A percentile compares a stretch with the other conserved stretches of the same genome.
phyloP scores from a whole-genome alignment of 108 stramenopile species.

The Nannochloropsis gaditana region DNA sequence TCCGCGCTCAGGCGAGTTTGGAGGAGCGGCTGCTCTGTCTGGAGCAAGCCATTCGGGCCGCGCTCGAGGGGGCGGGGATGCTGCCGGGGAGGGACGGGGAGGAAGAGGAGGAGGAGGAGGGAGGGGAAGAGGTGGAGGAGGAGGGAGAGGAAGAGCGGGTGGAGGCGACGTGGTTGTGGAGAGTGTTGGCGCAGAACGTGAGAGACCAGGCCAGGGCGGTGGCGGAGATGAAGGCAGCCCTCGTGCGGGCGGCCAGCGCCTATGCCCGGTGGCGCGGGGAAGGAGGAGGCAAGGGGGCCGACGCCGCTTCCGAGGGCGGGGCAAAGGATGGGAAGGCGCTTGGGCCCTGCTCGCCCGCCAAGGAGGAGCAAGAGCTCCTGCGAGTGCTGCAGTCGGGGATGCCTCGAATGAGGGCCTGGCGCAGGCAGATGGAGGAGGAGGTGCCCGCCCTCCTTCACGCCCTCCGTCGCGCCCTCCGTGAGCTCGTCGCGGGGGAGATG shows the following conservation, averaged over 20 bases:
- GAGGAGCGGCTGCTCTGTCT: not conserved
- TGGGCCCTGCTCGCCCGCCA: not conserved
- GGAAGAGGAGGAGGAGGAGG: not conserved
- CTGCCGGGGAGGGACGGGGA: too few species aligned
- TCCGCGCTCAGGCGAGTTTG: not conserved
- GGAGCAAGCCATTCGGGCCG: not conserved
- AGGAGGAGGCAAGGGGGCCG: too few species aligned
- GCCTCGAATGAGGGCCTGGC: not conserved
- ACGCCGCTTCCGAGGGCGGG: too few species aligned
- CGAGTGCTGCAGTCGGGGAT: not conserved
- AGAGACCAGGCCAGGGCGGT: not conserved
- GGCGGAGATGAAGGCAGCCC: not conserved
- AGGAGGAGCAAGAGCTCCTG: not conserved
- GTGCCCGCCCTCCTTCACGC: not conserved
- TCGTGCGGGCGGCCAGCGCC: not conserved
- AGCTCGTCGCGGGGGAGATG: not conserved
- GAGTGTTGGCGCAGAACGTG: not conserved
- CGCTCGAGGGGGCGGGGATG: not conserved
- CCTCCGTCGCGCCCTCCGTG: not conserved
- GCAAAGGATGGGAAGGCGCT: too few species aligned
- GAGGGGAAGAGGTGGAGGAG: not conserved
- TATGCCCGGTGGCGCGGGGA: not conserved
- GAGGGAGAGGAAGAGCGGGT: not conserved
- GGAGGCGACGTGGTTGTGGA: not conserved
- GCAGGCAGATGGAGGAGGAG: not conserved